These are phyloP conservation scores for Circinella umbellata DNA, from an alignment of 371 early-diverging fungal species.

Conservation along the genomic window DNA sequence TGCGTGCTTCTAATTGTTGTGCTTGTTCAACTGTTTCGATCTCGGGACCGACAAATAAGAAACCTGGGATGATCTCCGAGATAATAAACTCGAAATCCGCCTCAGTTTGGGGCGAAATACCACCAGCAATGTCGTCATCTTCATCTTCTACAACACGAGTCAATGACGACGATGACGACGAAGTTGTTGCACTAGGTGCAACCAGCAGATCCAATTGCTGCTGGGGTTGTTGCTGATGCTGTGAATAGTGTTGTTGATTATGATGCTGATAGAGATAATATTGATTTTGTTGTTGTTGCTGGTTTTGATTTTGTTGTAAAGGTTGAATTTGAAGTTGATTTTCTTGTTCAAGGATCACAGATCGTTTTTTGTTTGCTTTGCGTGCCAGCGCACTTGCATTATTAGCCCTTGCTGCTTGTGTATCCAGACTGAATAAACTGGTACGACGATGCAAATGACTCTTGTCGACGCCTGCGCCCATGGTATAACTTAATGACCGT, in stretches of 20 bases:
- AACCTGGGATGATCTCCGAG: slow-evolving; percentile 64
- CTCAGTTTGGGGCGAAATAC: slow-evolving; percentile 41
- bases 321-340: neutral
- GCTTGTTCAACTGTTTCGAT: slow-evolving; percentile 58
- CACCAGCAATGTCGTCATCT: slow-evolving; percentile 29
- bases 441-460: slow-evolving; percentile 35
- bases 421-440: slow-evolving; percentile 55
- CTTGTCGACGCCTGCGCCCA: slow-evolving; percentile 35
- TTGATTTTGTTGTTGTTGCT: slow-evolving; percentile 2
- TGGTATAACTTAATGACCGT: slow-evolving; percentile 50
- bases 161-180: slow-evolving; percentile 16
- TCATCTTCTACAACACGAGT: slow-evolving; percentile 45
- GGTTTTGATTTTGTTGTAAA: slow-evolving; percentile 3
- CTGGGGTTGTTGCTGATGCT: no score
- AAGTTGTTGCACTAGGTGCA: slow-evolving; percentile 14
- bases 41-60: slow-evolving; percentile 66
- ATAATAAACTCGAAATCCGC: slow-evolving; percentile 58
- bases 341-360: slow-evolving; percentile 2
- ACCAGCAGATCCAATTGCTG: neutral
- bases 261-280: slow-evolving; percentile 7
- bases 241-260: slow-evolving; percentile 12
- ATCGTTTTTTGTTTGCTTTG: slow-evolving; percentile 30
- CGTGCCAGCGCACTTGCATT: slow-evolving; percentile 56
- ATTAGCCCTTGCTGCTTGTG: slow-evolving; percentile 52
- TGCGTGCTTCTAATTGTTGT: slow-evolving; percentile 45